Base-by-base conservation (phyloP, 768 basidiomycete species). In the Gymnopilus dilepis region DNA sequence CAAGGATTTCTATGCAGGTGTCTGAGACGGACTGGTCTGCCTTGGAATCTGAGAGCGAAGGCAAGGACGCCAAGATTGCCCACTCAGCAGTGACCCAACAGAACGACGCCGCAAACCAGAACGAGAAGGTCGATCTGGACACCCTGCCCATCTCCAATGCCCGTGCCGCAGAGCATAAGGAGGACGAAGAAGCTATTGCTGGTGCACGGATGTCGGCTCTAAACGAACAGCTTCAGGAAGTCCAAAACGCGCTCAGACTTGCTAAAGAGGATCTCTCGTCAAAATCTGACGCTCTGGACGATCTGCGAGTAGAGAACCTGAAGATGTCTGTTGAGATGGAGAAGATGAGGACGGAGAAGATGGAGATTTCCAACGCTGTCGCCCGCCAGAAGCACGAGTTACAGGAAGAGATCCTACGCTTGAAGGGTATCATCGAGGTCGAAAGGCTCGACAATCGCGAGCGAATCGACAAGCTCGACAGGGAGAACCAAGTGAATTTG, bases 391-490 rank as follows among this genome's bases (percentile, higher is more conserved):
- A 66, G 58, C 53, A 58, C 31, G 52, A 54, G 3, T 37, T 54
- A 0, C 52, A 40, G 37, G 52, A 54, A 15, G 37, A 54, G 22
- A 17, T 59, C 30, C 30, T 57, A 21, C 63, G 65, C n/a, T 50
- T 69, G 21, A 60, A 66, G 42, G 59, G 58, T 28, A 48, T 65
- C 24, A 51, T 69, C 31, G 62, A 41, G 24, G 55, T 62, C 33
- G 66, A 67, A 43, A 64, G 64, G 41, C 58, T 59, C 12, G 59
- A 63, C 40, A 43, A 45, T 34, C 52, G 45, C 13, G 61, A 67
- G 55, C 54, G 41, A 5, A 67, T 68, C 33, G 64, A 65, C 31
- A 66, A 62, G 42, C 67, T 73, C 11, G 70, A 70, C 57, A 66
- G 65, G 56, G 64, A 67, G 41, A 63, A 67, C 33, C 61, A 70